phyloP scores from a whole-genome alignment of 805 yeast genomes.

The Metschnikowia matae region DNA sequence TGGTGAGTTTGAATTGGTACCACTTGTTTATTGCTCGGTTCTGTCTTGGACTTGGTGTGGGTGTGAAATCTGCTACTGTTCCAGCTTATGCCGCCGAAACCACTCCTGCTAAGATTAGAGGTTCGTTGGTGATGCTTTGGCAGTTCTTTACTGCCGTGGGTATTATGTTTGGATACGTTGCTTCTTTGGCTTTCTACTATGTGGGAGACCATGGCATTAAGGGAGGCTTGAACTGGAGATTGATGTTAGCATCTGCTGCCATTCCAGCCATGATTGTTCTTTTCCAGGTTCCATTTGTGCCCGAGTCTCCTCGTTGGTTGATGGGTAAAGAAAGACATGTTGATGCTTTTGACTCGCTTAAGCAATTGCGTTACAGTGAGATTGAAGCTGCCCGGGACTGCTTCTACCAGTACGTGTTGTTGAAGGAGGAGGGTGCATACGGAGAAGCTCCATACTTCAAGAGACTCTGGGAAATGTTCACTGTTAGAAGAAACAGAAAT shows the following conservation, averaged over 20 bases:
- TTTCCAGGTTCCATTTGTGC: slow-evolving; percentile 49
- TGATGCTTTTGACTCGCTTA: slow-evolving; percentile 50
- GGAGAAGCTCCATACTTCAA: slow-evolving; percentile 40
- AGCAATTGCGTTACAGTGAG: slow-evolving; percentile 40
- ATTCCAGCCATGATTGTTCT: slow-evolving; percentile 53
- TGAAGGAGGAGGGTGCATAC: slow-evolving; percentile 58
- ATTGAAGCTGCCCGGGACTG: slow-evolving; percentile 64
- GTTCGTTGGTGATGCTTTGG: slow-evolving; percentile 68
- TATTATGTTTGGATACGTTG: slow-evolving; percentile 61
- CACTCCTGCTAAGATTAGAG: slow-evolving; percentile 49
- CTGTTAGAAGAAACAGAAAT: slow-evolving; percentile 76
- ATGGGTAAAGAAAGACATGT: slow-evolving; percentile 47
- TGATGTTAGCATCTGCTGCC: slow-evolving; percentile 62
- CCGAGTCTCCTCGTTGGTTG: slow-evolving; percentile 71
- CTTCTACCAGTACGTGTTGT: slow-evolving; percentile 53
- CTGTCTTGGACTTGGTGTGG: slow-evolving; percentile 61
- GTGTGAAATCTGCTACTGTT: slow-evolving; percentile 63
- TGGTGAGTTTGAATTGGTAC: slow-evolving; percentile 52
- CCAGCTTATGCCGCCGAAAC: slow-evolving; percentile 46
- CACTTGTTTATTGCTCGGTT: slow-evolving; percentile 59
- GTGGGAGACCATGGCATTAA: slow-evolving; percentile 46
- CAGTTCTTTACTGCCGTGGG: slow-evolving; percentile 76
- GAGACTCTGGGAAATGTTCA: slow-evolving; percentile 55
- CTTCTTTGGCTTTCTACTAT: slow-evolving; percentile 55
- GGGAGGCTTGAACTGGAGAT: slow-evolving; percentile 52